Conservation (phyloP, 176 grass and related monocot genomes). For the Oryza brachyantha region DNA sequence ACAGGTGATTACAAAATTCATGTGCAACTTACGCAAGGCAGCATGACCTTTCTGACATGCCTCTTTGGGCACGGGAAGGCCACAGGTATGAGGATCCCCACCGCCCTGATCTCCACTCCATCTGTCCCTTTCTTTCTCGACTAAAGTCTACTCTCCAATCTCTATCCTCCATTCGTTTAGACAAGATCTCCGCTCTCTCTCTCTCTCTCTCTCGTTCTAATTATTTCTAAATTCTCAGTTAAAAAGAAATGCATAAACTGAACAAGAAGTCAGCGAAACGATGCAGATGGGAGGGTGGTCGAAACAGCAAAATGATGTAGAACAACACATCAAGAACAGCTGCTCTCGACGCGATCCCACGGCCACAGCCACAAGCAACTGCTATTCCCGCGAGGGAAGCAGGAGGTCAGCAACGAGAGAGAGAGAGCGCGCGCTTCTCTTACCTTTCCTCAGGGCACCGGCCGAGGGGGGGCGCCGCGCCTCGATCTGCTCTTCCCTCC, state of each 20-base stretch:
- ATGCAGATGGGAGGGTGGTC: no score
- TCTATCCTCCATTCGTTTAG: neutral
- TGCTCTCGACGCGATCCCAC: neutral
- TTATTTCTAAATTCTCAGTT: neutral
- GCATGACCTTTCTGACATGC: neutral
- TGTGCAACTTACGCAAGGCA: neutral
- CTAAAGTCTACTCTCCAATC: no score
- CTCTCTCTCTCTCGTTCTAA: no score
- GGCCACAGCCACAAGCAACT: neutral
- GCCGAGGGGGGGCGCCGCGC: neutral
- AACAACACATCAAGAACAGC: neutral
- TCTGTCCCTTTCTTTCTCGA: conserved; percentile 5
- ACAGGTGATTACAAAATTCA: neutral
- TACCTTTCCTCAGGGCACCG: neutral
- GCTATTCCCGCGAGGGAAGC: neutral
- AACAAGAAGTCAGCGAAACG: neutral
- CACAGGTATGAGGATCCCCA: neutral
- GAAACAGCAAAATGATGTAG: no score
- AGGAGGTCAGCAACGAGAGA: no score
- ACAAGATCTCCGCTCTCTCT: neutral
- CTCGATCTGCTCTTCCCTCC: neutral
- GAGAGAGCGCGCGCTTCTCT: neutral
- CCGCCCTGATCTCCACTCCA: neutral
- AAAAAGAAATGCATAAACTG: neutral
- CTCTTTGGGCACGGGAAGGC: neutral